These are phyloP conservation scores for Suillus clintonianus DNA, from an alignment of 768 basidiomycete species.

Conservation along the genomic window DNA sequence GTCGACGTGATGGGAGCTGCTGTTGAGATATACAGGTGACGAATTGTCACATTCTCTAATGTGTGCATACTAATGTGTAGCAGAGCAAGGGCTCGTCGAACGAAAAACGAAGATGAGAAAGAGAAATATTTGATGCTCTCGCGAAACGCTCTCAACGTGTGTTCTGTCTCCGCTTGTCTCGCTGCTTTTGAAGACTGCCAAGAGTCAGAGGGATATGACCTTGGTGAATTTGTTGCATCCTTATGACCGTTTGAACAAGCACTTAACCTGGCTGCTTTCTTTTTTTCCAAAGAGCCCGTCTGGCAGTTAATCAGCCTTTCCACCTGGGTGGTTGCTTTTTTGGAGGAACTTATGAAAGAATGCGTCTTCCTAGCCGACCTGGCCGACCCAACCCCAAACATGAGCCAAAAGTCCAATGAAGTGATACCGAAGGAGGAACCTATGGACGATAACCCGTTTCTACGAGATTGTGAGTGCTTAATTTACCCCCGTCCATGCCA, in stretches of 20 bases:
- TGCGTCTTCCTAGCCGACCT: conserved; percentile 40
- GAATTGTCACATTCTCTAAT: neutral
- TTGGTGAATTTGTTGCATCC: conserved; percentile 44
- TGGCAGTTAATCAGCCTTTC: conserved; percentile 73
- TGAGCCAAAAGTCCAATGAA: neutral
- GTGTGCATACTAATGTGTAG: conserved; percentile 7
- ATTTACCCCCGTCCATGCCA: conserved; percentile 32
- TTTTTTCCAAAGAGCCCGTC: conserved; percentile 50
- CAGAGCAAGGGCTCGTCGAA: conserved; percentile 36
- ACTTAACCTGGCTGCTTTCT: conserved; percentile 8
- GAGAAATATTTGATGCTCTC: conserved; percentile 49
- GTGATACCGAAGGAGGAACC: conserved; percentile 28
- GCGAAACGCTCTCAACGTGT: conserved; percentile 66
- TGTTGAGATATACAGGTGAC: conserved; percentile 38
- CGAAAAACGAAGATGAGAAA: conserved; percentile 36
- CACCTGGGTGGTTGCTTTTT: conserved; percentile 60
- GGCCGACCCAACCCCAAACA: conserved; percentile 9
- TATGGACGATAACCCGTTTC: conserved; percentile 27
- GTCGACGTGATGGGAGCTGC: conserved; percentile 53
- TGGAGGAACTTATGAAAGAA: conserved; percentile 63
- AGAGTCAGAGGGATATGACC: conserved; percentile 61
- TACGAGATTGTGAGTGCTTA: conserved; percentile 23
- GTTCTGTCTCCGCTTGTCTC: conserved; percentile 60
- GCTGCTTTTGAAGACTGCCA: conserved; percentile 68
- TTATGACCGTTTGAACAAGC: neutral